Evolutionary conservation across 2,329 filamentous ascomycete species (phyloP).

Genomic region (Dothideomycetidae sp.): DNA sequence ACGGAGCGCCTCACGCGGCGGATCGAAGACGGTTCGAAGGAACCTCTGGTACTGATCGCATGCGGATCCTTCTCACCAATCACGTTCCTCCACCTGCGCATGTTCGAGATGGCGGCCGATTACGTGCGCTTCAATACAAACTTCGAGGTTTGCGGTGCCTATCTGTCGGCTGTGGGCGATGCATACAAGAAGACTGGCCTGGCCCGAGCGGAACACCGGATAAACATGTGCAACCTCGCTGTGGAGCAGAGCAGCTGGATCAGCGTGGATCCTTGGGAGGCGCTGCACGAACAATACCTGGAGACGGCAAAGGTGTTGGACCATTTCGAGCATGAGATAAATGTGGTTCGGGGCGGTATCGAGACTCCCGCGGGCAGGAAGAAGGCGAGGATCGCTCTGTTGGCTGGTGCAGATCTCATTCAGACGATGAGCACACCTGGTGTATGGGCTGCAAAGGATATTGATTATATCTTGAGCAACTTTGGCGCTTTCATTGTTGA

Average conservation of each 20-base stretch:
- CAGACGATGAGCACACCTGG: slow-evolving; percentile 38
- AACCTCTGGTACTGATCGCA: slow-evolving; percentile 52
- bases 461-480: slow-evolving; percentile 73
- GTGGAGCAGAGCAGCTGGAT: slow-evolving; percentile 65
- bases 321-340: slow-evolving; percentile 84
- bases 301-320: slow-evolving; percentile 82
- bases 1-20: slow-evolving; percentile 42
- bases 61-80: slow-evolving; percentile 41
- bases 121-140: slow-evolving; percentile 60
- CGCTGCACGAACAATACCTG: slow-evolving; percentile 69
- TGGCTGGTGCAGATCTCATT: slow-evolving; percentile 52
- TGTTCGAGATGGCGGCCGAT: slow-evolving; percentile 79
- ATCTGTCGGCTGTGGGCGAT: slow-evolving; percentile 63
- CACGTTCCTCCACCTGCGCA: slow-evolving; percentile 59
- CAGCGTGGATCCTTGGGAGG: slow-evolving; percentile 80
- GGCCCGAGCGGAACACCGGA: slow-evolving; percentile 56
- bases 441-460: slow-evolving; percentile 71
- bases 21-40: slow-evolving; percentile 42
- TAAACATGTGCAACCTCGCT: slow-evolving; percentile 78
- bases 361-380: slow-evolving; percentile 54
- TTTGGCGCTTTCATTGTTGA: slow-evolving; percentile 70
- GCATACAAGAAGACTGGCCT: slow-evolving; percentile 70
- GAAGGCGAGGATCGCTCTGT: slow-evolving; percentile 59
- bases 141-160: slow-evolving; percentile 78
- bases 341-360: slow-evolving; percentile 60